These are phyloP conservation scores for Trametes villosa DNA, from an alignment of 768 basidiomycete species.

Conservation along the genomic window DNA sequence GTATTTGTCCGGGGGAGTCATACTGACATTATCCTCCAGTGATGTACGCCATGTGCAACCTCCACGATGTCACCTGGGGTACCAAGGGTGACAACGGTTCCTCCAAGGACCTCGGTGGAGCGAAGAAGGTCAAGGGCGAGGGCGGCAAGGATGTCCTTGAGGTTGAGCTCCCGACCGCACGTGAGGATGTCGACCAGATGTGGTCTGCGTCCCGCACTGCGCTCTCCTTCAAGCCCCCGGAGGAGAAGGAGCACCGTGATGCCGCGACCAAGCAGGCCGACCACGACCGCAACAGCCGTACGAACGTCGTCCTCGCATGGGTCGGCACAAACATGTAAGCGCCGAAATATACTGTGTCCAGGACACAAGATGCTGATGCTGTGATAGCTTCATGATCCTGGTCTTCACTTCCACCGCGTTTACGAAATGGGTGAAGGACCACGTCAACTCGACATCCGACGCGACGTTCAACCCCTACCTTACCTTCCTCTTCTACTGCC, in stretches of 20 bases:
- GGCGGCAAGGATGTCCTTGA: constrained; percentile 88
- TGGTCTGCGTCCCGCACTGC: constrained; percentile 80
- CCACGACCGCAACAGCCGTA: constrained; percentile 81
- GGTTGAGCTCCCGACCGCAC: constrained; percentile 78
- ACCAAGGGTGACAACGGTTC: constrained; percentile 92
- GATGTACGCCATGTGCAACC: constrained; percentile 94
- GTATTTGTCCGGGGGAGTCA: not conserved
- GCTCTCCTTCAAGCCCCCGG: constrained; percentile 68
- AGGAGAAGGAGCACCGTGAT: constrained; percentile 81
- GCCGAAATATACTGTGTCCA: not conserved
- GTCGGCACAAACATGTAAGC: constrained; percentile 83
- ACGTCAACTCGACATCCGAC: constrained; percentile 52
- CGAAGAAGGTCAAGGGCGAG: constrained; percentile 85
- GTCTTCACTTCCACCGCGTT: constrained; percentile 81
- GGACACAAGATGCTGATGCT: constrained; percentile 1
- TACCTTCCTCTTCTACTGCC: constrained; percentile 74
- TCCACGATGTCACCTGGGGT: constrained; percentile 91
- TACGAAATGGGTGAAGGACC: constrained; percentile 66
- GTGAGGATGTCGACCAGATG: constrained; percentile 86
- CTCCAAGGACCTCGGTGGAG: constrained; percentile 86
- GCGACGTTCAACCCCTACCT: constrained; percentile 88
- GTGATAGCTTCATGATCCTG: constrained; percentile 64
- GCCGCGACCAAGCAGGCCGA: constrained; percentile 90
- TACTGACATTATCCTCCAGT: constrained; percentile 42
- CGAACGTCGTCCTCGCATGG: constrained; percentile 84